phyloP scores from a whole-genome alignment of 108 stramenopile species.

The Seminavis robusta region DNA sequence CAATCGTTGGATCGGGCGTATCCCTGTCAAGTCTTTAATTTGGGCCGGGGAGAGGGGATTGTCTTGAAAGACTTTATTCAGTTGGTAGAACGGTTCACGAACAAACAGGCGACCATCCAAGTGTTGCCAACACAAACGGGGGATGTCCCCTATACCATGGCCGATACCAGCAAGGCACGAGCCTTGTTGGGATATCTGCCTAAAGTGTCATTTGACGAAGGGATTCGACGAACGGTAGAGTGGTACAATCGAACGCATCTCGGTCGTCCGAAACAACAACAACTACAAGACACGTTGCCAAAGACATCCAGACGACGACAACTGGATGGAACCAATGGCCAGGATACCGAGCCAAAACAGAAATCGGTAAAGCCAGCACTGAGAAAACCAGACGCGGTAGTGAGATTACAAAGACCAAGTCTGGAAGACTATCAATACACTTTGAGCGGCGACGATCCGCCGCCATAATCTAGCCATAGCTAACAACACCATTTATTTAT shows the following conservation, averaged over 20 bases:
- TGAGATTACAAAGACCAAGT: too few species aligned
- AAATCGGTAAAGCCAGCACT: too few species aligned
- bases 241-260: constrained; percentile 69
- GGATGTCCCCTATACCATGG: constrained; percentile 92
- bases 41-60: constrained; percentile 85
- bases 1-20: constrained; percentile 82
- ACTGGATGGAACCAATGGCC: too few species aligned
- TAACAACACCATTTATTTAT: too few species aligned
- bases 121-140: constrained; percentile 89
- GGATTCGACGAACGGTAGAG: constrained; percentile 72
- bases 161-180: constrained; percentile 83
- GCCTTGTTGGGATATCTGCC: constrained; percentile 81
- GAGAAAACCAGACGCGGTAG: too few species aligned
- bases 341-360: too few species aligned
- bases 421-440: too few species aligned
- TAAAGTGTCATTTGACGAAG: constrained; percentile 85
- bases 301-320: too few species aligned
- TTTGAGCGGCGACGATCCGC: too few species aligned
- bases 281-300: too few species aligned
- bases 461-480: too few species aligned
- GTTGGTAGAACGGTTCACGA: constrained; percentile 72
- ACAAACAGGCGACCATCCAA: constrained; percentile 75
- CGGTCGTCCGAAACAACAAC: too few species aligned
- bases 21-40: constrained; percentile 88
- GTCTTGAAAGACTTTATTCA: constrained; percentile 80